Evolutionary conservation across 257 asterid genomes (phyloP).

Genomic region (Solanum infundibuliforme): DNA sequence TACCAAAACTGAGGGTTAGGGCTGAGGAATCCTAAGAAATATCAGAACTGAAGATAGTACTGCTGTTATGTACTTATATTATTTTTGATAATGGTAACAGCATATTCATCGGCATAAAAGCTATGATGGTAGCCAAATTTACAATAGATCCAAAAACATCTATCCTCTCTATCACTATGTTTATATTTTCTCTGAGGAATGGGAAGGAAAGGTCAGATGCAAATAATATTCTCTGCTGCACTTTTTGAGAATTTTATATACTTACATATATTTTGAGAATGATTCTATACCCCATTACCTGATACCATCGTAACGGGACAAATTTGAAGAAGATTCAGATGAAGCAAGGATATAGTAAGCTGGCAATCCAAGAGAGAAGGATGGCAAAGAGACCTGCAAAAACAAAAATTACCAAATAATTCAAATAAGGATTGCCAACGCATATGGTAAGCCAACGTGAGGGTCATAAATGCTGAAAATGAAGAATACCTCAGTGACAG

Average conservation of each 20-base stretch:
- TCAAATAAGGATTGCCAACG: not conserved
- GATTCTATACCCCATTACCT: conserved; percentile 32
- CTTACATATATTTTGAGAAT: not conserved
- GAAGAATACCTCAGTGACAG: conserved; percentile 54
- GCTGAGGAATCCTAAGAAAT: not conserved
- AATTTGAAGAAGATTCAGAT: conserved; percentile 90
- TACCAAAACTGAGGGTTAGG: not conserved
- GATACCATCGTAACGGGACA: conserved; percentile 94
- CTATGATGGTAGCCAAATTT: not conserved
- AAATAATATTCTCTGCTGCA: not conserved
- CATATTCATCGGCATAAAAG: not conserved
- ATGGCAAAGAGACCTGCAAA: conserved; percentile 76
- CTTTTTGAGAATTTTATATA: not conserved
- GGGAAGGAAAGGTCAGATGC: not conserved
- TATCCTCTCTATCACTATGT: not conserved
- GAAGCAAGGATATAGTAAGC: conserved; percentile 96
- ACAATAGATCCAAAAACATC: not conserved
- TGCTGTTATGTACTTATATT: not conserved
- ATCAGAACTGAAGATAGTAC: not conserved
- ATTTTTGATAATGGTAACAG: not conserved
- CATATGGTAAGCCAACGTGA: not conserved
- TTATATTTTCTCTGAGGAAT: not conserved
- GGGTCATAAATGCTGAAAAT: not conserved
- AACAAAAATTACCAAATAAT: conserved; percentile 2
- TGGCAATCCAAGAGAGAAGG: conserved; percentile 92